Base-by-base conservation (phyloP, 306 rosid genomes). In the Inga leiocalycina region DNA sequence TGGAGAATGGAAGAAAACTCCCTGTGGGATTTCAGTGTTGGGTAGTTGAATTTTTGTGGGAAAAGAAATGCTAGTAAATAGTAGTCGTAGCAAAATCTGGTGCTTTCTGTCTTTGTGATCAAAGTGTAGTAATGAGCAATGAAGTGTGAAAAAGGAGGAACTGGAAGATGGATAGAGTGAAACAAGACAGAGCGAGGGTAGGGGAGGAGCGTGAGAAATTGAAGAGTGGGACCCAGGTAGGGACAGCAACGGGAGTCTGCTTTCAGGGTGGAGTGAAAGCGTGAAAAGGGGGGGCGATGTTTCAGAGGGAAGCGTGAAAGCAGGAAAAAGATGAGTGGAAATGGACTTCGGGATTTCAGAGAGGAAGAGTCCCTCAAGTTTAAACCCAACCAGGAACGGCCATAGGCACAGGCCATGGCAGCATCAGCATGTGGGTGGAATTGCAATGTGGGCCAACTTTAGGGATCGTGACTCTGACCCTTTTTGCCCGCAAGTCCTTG, bases 1-100 rank as follows among this genome's bases (percentile, higher is more conserved):
- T 48, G 69, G 79, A 71, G 79, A 86, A 85, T 71, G 73, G 76
- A 57, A 76, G 71, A 77, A 67, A 86, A 89, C 84, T 88, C 83
- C 39, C 41, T 76, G 74, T 82, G 82, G 81, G 14, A 27, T 71
- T 46, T 84, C 86, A 76, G 62, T 82, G 88, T 76, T 85, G 80
- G 67, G 1, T 45, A 13, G 88, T 34, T 83, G 84, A 76, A 37
- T 61, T 1, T 17, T 64, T 32, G 34, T 14, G 10, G 6, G 30
- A 15, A 78, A 41, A 39, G 67, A 76, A 54, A 17, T 62, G 80
- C 69, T 71, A 61, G 85, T 54, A 61, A 81, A 45, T 45, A 2
- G 48, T 45, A 9, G 1, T 9, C 0, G 48, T 9, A 2, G 11
- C 14, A 66, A 74, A 71, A 74, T 75, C 81, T 61, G 8, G 62